These are phyloP conservation scores for Exophiala viscosa DNA, from an alignment of 2,329 filamentous ascomycete species.

Conservation along the genomic window DNA sequence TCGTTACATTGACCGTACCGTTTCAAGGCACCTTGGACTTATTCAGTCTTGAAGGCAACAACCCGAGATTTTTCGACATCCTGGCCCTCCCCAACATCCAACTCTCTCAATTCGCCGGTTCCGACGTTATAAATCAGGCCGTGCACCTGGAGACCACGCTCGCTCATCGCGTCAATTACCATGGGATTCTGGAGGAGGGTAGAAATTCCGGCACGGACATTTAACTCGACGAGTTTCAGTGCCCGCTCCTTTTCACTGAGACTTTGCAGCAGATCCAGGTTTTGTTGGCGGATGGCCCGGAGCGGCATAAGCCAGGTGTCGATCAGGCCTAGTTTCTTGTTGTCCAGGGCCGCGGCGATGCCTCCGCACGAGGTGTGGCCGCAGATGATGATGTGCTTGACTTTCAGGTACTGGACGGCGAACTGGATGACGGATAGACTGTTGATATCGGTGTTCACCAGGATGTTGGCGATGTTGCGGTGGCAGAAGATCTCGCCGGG, in stretches of 20 bases:
- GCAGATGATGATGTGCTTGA: conserved; percentile 60
- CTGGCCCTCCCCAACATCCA: conserved; percentile 46
- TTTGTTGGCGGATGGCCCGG: conserved; percentile 52
- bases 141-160: conserved; percentile 70
- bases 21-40: background rate
- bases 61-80: conserved; percentile 38
- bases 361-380: conserved; percentile 61
- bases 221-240: conserved; percentile 68
- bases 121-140: conserved; percentile 71
- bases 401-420: conserved; percentile 67
- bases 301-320: conserved; percentile 61
- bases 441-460: conserved; percentile 71
- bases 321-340: conserved; percentile 56
- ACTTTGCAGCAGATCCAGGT: conserved; percentile 49
- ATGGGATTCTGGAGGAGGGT: conserved; percentile 65
- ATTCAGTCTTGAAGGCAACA: conserved; percentile 37
- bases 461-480: conserved; percentile 84
- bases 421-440: conserved; percentile 74
- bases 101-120: conserved; percentile 51
- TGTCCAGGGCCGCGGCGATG: conserved; percentile 53
- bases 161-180: conserved; percentile 66
- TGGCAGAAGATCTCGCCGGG: conserved; percentile 86
- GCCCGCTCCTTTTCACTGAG: conserved; percentile 49
- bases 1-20: background rate
- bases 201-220: conserved; percentile 66